Evolutionary conservation across 1,139 yeast species (phyloP).

Genomic region (Kodamaea sp.): DNA sequence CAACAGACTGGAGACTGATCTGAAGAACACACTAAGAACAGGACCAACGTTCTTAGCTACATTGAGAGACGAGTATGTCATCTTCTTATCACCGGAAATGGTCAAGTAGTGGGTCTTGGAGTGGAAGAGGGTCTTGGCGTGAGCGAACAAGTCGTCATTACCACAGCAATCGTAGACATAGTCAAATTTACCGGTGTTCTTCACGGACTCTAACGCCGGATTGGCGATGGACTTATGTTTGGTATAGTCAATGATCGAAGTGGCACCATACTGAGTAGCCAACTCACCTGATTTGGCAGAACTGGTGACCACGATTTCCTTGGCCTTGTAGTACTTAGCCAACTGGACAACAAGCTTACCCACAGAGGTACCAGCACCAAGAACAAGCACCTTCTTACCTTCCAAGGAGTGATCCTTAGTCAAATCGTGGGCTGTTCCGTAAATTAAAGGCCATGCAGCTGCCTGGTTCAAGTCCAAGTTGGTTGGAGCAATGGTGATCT

Average conservation of each 20-base stretch:
- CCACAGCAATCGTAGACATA: constrained; percentile 33
- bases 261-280: constrained; percentile 53
- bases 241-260: constrained; percentile 52
- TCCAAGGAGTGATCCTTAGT: constrained; percentile 32
- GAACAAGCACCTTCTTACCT: constrained; percentile 47
- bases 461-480: constrained; percentile 53
- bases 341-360: constrained; percentile 63
- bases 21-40: constrained; percentile 10
- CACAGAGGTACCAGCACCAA: constrained; percentile 74
- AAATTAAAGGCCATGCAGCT: constrained; percentile 56
- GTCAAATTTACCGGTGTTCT: constrained; percentile 36
- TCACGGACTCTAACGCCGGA: constrained; percentile 29
- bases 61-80: constrained; percentile 22
- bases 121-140: constrained; percentile 34
- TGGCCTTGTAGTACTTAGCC: constrained; percentile 48
- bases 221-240: constrained; percentile 24
- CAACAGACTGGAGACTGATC: constrained; percentile 11
- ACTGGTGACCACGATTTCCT: constrained; percentile 46
- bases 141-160: constrained; percentile 22
- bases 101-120: constrained; percentile 37
- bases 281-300: constrained; percentile 37
- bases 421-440: constrained; percentile 57
- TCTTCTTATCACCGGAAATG: constrained; percentile 50
- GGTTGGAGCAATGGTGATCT: constrained; percentile 48
- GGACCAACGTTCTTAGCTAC: constrained; percentile 7